Base-by-base conservation (phyloP, 768 basidiomycete species). In the Suillus fuscotomentosus region DNA sequence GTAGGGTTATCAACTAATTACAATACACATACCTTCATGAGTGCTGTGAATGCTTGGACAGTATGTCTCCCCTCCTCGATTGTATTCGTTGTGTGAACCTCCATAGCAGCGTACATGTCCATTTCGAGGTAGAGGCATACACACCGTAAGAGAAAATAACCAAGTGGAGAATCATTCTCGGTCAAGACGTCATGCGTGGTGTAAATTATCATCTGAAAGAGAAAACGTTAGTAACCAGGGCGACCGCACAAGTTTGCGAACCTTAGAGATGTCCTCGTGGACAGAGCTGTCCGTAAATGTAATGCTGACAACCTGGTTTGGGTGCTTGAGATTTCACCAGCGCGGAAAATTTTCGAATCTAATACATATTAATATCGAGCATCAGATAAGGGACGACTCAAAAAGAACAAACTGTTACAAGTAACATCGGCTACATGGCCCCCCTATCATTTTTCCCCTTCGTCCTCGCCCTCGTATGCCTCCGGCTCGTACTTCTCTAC, bases 201-300 rank as follows among this genome's bases (percentile, higher is more conserved):
- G 65, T 73, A 76, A 3, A 80, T 38, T 5, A 78, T 67, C 38
- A 14, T 22, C 22, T 48, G 47, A 48, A 63, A 56, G 36, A 38
- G 10, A 51, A 8, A 11, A 41, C 24, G 27, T 31, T 22, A 27
- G 31, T 60, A 59, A 27, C 36, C n/a, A n/a, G 43, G 43, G 43
- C 53, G 34, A 27, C 22, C 47, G 20, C 55, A 15, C 5, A 51
- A 22, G 36, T 60, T 34, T n/a, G 41, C 22, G 34, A 65, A 79
- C 79, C 72, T 77, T 79, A 10, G 71, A 69, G 17, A 80, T 70
- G 63, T 80, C 78, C 60, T 77, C 76, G 55, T 71, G 72, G 62
- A 80, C 79, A 9, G 66, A 63, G 3, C 72, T 76, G 69, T 81
- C 78, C n/a, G 71, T 68, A 68, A 78, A 79, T 24, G 72, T 60